phyloP scores from a whole-genome alignment of 2,329 filamentous ascomycete species.

The Fusarium sp. region DNA sequence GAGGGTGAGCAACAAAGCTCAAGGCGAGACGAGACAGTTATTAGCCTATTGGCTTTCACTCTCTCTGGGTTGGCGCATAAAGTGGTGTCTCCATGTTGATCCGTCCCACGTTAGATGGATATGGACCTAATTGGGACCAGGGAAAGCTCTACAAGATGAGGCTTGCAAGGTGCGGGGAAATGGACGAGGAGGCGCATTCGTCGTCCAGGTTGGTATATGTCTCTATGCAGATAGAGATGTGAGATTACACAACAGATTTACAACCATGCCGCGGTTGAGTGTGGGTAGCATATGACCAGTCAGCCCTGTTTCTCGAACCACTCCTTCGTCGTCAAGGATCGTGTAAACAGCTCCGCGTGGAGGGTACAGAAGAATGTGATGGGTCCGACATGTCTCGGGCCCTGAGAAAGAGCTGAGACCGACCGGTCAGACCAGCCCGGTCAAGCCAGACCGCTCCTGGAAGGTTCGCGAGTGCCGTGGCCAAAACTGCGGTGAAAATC shows the following conservation, averaged over 20 bases:
- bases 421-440: slow-evolving; percentile 11
- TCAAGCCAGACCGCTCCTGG: slow-evolving; percentile 12
- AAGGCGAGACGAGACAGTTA: slow-evolving; percentile 29
- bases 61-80: slow-evolving; percentile 12
- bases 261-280: slow-evolving; percentile 31
- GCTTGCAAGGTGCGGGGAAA: slow-evolving; percentile 40
- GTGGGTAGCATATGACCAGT: slow-evolving; percentile 32
- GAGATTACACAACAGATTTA: slow-evolving; percentile 40
- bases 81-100: slow-evolving; percentile 36
- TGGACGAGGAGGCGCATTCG: slow-evolving; percentile 15
- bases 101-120: slow-evolving; percentile 18
- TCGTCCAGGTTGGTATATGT: slow-evolving; percentile 1
- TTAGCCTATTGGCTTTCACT: slow-evolving; percentile 34
- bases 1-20: slow-evolving; percentile 26
- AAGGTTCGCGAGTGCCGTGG: not conserved
- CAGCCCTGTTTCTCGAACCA: not conserved
- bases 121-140: slow-evolving; percentile 21
- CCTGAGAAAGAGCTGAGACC: slow-evolving; percentile 12
- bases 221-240: slow-evolving; percentile 31
- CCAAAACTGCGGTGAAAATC: not conserved
- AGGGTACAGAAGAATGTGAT: slow-evolving; percentile 3
- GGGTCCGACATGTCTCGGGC: slow-evolving; percentile 14
- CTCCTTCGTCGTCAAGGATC: slow-evolving; percentile 10
- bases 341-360: slow-evolving; percentile 27
- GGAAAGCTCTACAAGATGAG: slow-evolving; percentile 17